These are phyloP conservation scores for Komagataella pseudopastoris DNA, from an alignment of 805 yeast genomes.

Conservation along the genomic window DNA sequence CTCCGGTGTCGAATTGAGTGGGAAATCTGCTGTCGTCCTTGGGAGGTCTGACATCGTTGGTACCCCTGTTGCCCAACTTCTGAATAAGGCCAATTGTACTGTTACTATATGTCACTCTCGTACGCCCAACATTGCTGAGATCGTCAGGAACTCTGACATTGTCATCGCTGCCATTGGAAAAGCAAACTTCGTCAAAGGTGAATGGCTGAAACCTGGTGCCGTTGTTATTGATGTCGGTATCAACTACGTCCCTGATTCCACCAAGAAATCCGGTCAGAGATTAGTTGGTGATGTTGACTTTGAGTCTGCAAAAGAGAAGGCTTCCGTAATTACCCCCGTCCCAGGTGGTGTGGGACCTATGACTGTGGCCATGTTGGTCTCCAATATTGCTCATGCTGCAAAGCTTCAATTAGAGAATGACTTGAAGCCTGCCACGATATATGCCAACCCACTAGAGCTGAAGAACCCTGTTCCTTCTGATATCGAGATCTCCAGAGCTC, in stretches of 20 bases:
- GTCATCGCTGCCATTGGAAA: conserved; percentile 70
- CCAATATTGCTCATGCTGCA: conserved; percentile 61
- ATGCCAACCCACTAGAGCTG: conserved; percentile 44
- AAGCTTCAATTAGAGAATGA: conserved; percentile 16
- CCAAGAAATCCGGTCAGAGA: conserved; percentile 55
- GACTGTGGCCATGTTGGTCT: conserved; percentile 76
- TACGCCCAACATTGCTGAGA: conserved; percentile 33
- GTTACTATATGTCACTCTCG: conserved; percentile 66
- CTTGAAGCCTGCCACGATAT: conserved; percentile 22
- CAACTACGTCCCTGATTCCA: conserved; percentile 53
- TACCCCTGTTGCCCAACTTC: conserved; percentile 59
- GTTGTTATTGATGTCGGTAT: conserved; percentile 77
- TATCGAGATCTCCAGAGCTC: conserved; percentile 65
- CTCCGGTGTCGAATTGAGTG: conserved; percentile 40
- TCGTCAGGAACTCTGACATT: conserved; percentile 53
- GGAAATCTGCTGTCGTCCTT: conserved; percentile 68
- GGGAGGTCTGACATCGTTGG: conserved; percentile 86
- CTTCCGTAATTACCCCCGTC: conserved; percentile 68
- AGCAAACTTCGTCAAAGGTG: conserved; percentile 59
- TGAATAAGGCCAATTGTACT: conserved; percentile 61
- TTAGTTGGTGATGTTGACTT: conserved; percentile 74
- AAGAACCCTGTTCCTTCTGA: conserved; percentile 69
- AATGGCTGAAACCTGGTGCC: conserved; percentile 57
- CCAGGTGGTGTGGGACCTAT: conserved; percentile 92
- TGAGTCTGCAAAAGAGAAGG: conserved; percentile 36